phyloP scores from a whole-genome alignment of 768 basidiomycete species.

The Serendipita sp. region DNA sequence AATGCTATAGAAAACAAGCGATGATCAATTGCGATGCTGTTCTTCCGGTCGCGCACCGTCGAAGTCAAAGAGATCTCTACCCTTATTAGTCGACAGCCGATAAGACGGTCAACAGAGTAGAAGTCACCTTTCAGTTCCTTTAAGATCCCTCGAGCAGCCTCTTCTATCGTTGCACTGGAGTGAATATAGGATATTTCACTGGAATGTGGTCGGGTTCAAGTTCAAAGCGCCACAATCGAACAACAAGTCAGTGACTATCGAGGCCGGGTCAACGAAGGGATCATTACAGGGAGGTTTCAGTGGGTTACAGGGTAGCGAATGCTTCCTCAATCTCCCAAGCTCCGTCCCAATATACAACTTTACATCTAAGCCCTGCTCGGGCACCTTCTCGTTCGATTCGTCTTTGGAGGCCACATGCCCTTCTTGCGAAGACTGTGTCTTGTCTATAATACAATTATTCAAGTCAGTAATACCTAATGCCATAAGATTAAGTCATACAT shows the following conservation, averaged over 20 bases:
- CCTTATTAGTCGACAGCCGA: neutral
- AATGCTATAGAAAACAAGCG: too few species aligned
- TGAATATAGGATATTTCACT: neutral
- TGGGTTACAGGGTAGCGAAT: constrained; percentile 27
- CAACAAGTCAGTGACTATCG: too few species aligned
- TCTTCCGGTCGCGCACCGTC: neutral
- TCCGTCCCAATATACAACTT: constrained; percentile 74
- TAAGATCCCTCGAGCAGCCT: neutral
- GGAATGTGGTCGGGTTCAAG: neutral
- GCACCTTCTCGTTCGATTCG: constrained; percentile 61
- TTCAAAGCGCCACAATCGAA: too few species aligned
- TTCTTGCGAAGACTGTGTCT: constrained; percentile 70
- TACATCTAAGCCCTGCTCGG: constrained; percentile 44
- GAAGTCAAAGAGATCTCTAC: neutral
- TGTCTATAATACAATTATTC: constrained; percentile 29
- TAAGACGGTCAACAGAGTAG: neutral
- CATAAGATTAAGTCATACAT: constrained; percentile 11
- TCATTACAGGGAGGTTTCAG: too few species aligned
- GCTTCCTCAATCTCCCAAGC: constrained; percentile 95
- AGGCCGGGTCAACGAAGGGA: too few species aligned
- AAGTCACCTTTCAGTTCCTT: neutral
- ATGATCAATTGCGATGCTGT: too few species aligned
- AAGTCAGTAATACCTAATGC: neutral
- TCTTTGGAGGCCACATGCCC: constrained; percentile 56
- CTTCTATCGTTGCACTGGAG: neutral